A percentile compares a stretch with the other conserved stretches of the same genome.
Evolutionary conservation across 768 basidiomycete species (phyloP).

Genomic region (Boletus barrowsii): DNA sequence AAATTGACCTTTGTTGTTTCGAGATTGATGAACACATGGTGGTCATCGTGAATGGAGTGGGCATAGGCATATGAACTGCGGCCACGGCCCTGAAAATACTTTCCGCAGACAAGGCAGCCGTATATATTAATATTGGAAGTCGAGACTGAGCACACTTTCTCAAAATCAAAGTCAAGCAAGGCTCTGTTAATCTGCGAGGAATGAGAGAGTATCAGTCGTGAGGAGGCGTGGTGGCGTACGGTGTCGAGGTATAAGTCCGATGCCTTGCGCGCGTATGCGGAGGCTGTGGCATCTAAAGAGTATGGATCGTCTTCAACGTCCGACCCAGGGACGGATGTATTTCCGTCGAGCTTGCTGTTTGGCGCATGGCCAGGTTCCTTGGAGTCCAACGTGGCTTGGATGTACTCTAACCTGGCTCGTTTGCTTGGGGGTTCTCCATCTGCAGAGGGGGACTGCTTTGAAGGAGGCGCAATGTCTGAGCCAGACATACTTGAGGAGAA

Average conservation of each 20-base stretch:
- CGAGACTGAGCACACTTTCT: constrained; percentile 97
- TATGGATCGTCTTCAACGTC: constrained; percentile 29
- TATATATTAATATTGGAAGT: constrained; percentile 97
- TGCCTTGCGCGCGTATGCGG: constrained; percentile 37
- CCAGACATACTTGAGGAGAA: constrained; percentile 12
- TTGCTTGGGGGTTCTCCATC: constrained; percentile 31
- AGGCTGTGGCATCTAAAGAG: constrained; percentile 23
- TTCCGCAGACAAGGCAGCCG: constrained; percentile 95
- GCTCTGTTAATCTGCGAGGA: constrained; percentile 77
- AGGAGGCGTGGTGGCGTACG: constrained; percentile 44
- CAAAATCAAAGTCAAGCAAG: constrained; percentile 96
- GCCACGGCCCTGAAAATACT: constrained; percentile 97
- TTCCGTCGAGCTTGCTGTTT: constrained; percentile 27
- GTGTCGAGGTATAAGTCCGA: constrained; percentile 96
- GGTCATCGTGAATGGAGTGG: constrained; percentile 96
- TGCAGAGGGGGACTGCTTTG: constrained; percentile 1
- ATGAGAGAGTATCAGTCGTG: constrained; percentile 16
- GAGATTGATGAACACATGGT: constrained; percentile 97
- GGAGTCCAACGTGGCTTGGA: constrained; percentile 1
- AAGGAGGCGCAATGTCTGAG: constrained; percentile 7
- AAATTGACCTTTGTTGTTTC: constrained; percentile 75
- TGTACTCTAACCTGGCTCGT: constrained; percentile 24
- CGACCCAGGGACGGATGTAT: constrained; percentile 20
- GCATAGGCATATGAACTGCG: constrained; percentile 92
- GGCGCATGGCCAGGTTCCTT: constrained; percentile 30